Evolutionary conservation across 202 grass and related monocot species (phyloP).

Genomic region (Hordeum pubiflorum): DNA sequence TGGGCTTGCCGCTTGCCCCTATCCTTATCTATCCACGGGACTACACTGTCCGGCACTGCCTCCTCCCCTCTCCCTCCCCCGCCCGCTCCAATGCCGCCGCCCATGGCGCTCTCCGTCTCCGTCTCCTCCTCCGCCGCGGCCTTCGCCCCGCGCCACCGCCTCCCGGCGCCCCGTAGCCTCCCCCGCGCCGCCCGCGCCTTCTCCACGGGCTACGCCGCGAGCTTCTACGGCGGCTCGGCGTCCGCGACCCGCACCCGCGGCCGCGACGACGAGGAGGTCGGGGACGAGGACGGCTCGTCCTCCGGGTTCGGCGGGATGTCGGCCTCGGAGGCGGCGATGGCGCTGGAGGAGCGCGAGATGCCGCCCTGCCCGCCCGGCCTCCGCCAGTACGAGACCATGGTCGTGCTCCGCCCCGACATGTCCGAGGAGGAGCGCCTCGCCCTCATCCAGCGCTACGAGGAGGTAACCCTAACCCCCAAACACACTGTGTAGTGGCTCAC

Average conservation of each 20-base stretch:
- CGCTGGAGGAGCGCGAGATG: slow-evolving; percentile 79
- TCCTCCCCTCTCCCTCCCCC: neutral
- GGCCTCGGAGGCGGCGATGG: slow-evolving; percentile 36
- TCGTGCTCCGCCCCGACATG: slow-evolving; percentile 87
- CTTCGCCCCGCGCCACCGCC: slow-evolving; percentile 21
- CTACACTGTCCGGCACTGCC: neutral
- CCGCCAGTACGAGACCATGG: slow-evolving; percentile 87
- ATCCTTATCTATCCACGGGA: slow-evolving; percentile 11
- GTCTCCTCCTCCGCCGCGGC: slow-evolving; percentile 27
- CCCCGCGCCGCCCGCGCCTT: slow-evolving; percentile 8
- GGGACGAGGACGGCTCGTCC: slow-evolving; percentile 33
- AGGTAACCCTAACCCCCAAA: slow-evolving; percentile 33
- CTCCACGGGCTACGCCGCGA: slow-evolving; percentile 51
- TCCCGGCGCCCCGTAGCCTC: neutral
- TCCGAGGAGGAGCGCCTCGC: slow-evolving; percentile 90
- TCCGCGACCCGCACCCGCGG: slow-evolving; percentile 11
- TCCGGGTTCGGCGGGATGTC: slow-evolving; percentile 41
- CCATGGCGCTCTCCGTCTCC: slow-evolving; percentile 67
- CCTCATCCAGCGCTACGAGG: slow-evolving; percentile 85
- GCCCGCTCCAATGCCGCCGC: slow-evolving; percentile 33
- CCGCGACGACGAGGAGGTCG: slow-evolving; percentile 44
- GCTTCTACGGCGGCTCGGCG: slow-evolving; percentile 58
- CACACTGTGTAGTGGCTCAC: neutral
- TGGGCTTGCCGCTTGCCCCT: neutral
- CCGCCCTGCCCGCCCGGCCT: slow-evolving; percentile 85